These are phyloP conservation scores for Capniomyces stellatus DNA, from an alignment of 371 early-diverging fungal genomes.

Conservation along the genomic window DNA sequence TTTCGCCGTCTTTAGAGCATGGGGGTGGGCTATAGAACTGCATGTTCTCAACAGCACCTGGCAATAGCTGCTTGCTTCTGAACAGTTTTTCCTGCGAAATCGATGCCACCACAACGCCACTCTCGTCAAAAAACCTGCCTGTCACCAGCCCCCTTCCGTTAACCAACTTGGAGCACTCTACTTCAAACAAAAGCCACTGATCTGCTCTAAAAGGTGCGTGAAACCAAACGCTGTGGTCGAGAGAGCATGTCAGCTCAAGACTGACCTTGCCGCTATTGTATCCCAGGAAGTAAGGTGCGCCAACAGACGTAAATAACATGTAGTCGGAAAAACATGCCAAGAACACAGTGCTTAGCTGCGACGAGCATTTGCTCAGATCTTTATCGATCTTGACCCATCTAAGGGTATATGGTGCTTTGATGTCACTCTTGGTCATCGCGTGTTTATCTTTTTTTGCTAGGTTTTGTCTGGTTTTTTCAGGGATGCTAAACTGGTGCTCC, in stretches of 20 bases:
- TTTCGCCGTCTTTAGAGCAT: no score
- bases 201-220: slow-evolving; percentile 73
- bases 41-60: no score
- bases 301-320: not conserved
- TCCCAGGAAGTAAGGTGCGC: not conserved
- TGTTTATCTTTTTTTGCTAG: not conserved
- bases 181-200: slow-evolving; percentile 71
- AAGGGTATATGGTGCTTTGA: not conserved
- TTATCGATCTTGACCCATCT: not conserved
- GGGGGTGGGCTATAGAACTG: no score
- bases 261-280: not conserved
- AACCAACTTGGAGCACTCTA: slow-evolving; percentile 52
- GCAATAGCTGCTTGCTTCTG: not conserved
- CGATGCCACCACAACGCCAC: slow-evolving; percentile 58
- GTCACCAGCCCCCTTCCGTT: slow-evolving; percentile 57
- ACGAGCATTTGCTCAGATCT: not conserved
- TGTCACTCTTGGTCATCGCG: not conserved
- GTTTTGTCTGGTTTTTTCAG: not conserved
- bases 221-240: slow-evolving; percentile 89
- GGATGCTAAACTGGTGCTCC: not conserved
- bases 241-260: slow-evolving; percentile 33
- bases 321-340: not conserved
- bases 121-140: slow-evolving; percentile 57
- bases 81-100: slow-evolving; percentile 43
- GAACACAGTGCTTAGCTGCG: not conserved